Base-by-base conservation (phyloP, 2,329 filamentous ascomycete species). In the Ceratocystiopsis minuta region DNA sequence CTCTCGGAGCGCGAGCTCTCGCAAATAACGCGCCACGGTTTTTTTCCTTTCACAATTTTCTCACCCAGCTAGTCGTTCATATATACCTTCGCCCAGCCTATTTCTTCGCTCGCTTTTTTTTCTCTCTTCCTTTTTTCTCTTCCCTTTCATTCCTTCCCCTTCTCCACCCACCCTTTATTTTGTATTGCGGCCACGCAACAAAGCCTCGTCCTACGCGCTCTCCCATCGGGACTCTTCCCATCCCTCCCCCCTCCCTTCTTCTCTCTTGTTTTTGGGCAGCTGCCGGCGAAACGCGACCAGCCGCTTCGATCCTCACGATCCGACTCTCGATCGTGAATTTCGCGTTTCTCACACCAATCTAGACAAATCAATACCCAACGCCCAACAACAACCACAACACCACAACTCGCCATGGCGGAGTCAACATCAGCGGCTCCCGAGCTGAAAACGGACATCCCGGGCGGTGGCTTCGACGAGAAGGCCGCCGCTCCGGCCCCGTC, bases 391-490 rank as follows among this genome's bases (percentile, higher is more conserved):
- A 37, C 37, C 40, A 41, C 35, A 46, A 45, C 31, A 24, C 31
- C 24, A 38, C 28, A 38, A 6, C 34, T 33, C 28, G 36, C 51
- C 50, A 75, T 75, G 72, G 70, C 70, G 54, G 71, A 75, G 56
- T 59, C 64, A 54, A 66, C 66, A 54, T 55, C 58, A 51, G 57
- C 60, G 59, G 63, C 60, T 57, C 71, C 71, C 52, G 70, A 70
- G 60, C 63, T 78, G 52, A 66, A 73, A 55, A 76, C 74, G 55
- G 69, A 69, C 57, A 77, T 78, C 53, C 73, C 77, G 58, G 70
- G 70, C 50, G 74, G 73, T 50, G 62, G 66, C 56, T 78, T 79
- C 58, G 68, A 76, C 58, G 75, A 80, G 65, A 78, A 78, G 66
- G 60, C 46, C 34, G 37, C 31, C 42, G 36, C 40, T 36, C 36